These are phyloP conservation scores for Arxiozyma heterogenica DNA, from an alignment of 1,139 yeast genomes.

Conservation along the genomic window DNA sequence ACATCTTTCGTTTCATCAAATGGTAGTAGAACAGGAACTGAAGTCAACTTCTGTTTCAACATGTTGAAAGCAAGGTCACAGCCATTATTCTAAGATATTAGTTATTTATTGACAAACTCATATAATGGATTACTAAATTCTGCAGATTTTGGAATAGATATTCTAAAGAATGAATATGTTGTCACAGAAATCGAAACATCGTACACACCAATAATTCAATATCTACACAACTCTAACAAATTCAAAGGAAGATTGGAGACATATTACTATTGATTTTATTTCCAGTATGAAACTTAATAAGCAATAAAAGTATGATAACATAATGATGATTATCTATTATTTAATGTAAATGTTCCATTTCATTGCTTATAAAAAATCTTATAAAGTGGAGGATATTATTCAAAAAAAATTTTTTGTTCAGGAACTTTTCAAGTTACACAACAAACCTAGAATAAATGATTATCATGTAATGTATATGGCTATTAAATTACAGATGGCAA, in stretches of 20 bases:
- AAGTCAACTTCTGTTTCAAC: too few species aligned
- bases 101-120: too few species aligned
- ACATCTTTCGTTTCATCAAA: too few species aligned
- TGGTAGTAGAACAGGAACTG: too few species aligned
- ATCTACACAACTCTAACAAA: not conserved
- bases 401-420: not conserved
- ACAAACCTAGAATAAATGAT: not conserved
- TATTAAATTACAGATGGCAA: conserved; percentile 1
- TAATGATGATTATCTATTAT: not conserved
- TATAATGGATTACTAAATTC: too few species aligned
- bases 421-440: not conserved
- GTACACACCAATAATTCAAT: not conserved
- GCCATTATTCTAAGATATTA: too few species aligned
- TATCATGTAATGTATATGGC: not conserved
- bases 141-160: too few species aligned
- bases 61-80: too few species aligned
- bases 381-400: not conserved
- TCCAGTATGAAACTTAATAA: not conserved
- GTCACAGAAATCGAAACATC: conserved; percentile 2
- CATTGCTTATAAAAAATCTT: not conserved
- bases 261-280: conserved; percentile 2
- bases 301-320: not conserved
- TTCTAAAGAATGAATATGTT: too few species aligned
- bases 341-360: conserved; percentile 1
- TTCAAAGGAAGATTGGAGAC: not conserved